Base-by-base conservation (phyloP, 1,284 basidiomycete species). In the Hypsizygus ulmarius region DNA sequence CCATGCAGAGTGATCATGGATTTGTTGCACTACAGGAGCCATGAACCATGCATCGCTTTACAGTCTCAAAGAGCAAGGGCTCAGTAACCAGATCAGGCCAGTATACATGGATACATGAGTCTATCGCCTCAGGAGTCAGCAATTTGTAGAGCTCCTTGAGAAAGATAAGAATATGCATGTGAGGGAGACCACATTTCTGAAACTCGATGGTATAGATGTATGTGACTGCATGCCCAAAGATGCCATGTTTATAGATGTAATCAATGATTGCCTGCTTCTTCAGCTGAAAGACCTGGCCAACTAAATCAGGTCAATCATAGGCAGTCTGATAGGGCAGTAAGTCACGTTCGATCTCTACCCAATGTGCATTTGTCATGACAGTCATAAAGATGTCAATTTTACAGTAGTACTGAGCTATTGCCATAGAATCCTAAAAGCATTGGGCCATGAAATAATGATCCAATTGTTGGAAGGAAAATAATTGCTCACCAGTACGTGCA, bases 121-220 rank as follows among this genome's bases (percentile, higher is more conserved):
- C 72, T 33, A 80, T 59, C 10, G 67, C 64, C 2, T 58, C 58
- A 0, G 69, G 59, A 11, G 58, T 64, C 0, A 47, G 47, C 2
- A 75, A 50, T 37, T 69, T 71, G 32, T 59, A 50, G 0, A 33
- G 45, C 0, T 59, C 35, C 0, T 64, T 47, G 2, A 78, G 53
- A 47, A 73, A 73, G 1, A 79, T 58, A 0, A 78, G 56, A 0
- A 71, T 49, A 47, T 81, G 77, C 51, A 72, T 66, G 43, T 78
- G 76, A 2, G 74, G 74, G 0, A 78, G 63, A 0, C 75, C 73
- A 1, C 69, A 59, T 48, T 77, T 80, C 51, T 80, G 78, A 45
- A 74, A 80, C 51, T 79, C 73, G 48, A 78, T 74, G 1, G 66
- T 68, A 46, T 72, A 73, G 0, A 79, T 66, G 47, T 67, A 51